Base-by-base conservation (phyloP, 1,139 yeast genomes). In the Hansenula sp. region DNA sequence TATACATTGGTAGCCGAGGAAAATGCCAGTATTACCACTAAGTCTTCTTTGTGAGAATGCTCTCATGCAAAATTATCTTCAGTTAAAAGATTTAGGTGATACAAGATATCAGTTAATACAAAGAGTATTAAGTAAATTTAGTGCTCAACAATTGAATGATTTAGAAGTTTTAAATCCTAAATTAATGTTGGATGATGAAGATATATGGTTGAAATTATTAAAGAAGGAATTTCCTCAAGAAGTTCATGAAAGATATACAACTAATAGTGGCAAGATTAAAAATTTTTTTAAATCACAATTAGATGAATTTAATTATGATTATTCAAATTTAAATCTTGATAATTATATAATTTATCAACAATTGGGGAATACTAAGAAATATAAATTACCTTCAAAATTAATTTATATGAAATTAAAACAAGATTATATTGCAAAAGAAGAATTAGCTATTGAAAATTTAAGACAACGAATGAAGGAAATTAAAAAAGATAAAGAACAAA, bases 211-310 rank as follows among this genome's bases (percentile, higher is more conserved):
- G 4, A 48, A 50, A 1, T 55, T 76, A 18, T 53, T 77, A 5
- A 62, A 59, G 38, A 67, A 62, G 42, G 81, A 79, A 42, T 78
- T 75, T 50, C 77, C 82, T 6, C 70, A 65, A 39, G 55, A 51
- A 34, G 38, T 47, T 12, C 48, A 40, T 18, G 48, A 47, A 14
- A 34, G 50, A 6, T 54, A 35, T 27, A 46, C 54, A 1, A 44
- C 50, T 4, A 44, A 46, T 28, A 12, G 32, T 3, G 14, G 26
- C 2, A 52, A 51, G 27, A 44, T 52, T 14, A 40, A 32, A 28
- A 27, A 32, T 11, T 55, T 52, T 39, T 53, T 38, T 38, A 47
- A 44, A 29, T 35, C 33, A 6, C 52, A 52, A 25, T 29, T 53
- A 26, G 41, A 49, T 19, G 44, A 44, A 28, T 20, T 49, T 20